A percentile compares a stretch with the other conserved stretches of the same genome.
These are phyloP conservation scores for Penicillium capsulatum DNA, from an alignment of 2,329 filamentous ascomycete genomes.

Conservation along the genomic window DNA sequence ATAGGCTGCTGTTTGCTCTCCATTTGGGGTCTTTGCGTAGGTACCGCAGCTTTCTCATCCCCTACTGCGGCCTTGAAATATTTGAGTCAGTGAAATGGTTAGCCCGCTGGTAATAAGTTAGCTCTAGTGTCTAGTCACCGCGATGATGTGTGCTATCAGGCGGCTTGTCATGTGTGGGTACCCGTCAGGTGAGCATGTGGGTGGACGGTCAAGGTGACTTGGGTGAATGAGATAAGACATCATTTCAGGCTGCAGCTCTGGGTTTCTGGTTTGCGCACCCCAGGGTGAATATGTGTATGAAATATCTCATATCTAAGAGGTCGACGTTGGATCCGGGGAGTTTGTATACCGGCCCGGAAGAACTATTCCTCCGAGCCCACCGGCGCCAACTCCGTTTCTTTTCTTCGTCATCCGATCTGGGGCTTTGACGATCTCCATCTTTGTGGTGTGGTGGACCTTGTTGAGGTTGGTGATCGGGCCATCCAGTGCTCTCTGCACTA, in stretches of 20 bases:
- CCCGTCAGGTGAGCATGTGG: conserved; percentile 13
- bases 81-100: too few species aligned
- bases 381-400: conserved; percentile 4
- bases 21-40: conserved; percentile 11
- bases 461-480: not conserved
- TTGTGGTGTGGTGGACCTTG: not conserved
- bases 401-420: not conserved
- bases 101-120: too few species aligned
- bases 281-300: not conserved
- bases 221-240: not conserved
- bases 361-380: conserved; percentile 6
- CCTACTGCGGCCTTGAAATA: too few species aligned
- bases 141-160: conserved; percentile 17
- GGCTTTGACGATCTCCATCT: not conserved
- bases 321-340: not conserved
- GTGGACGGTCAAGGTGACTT: conserved; percentile 11
- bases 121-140: not conserved
- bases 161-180: conserved; percentile 19
- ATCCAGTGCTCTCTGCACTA: not conserved
- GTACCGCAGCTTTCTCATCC: not conserved
- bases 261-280: too few species aligned
- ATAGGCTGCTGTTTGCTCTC: conserved; percentile 9
- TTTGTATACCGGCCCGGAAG: conserved; percentile 3
- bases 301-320: not conserved
- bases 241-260: not conserved